Evolutionary conservation across 78 protist species (phyloP).

Genomic region (Bigelowiella natans): DNA sequence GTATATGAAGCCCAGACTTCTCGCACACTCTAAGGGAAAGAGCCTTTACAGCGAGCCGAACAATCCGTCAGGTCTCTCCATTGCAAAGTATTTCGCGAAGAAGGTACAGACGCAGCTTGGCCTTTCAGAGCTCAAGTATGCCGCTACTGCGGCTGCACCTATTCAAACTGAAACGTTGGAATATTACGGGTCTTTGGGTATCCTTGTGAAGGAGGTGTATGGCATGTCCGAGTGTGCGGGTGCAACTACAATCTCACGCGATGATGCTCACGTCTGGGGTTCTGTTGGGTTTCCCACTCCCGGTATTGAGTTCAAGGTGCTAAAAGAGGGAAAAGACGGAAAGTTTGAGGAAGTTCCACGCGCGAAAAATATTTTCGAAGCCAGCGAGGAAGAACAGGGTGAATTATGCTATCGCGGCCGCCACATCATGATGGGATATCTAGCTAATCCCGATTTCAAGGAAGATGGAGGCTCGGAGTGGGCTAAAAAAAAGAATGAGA

Average conservation of each 20-base stretch:
- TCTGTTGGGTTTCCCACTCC: background rate
- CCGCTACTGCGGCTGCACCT: conserved; percentile 62
- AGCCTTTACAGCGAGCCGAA: no score
- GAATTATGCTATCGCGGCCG: conserved; percentile 19
- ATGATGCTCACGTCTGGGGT: background rate
- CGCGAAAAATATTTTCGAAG: background rate
- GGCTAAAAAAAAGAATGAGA: background rate
- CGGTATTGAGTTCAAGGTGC: background rate
- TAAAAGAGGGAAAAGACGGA: background rate
- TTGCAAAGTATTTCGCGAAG: no score
- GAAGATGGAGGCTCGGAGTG: background rate
- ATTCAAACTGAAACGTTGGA: conserved; percentile 44
- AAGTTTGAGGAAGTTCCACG: background rate
- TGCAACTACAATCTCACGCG: background rate
- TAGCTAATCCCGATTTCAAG: background rate
- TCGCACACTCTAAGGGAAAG: no score
- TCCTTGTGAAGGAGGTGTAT: conserved; percentile 51
- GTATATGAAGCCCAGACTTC: no score
- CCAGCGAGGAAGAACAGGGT: background rate
- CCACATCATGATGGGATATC: conserved; percentile 2
- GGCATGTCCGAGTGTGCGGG: conserved; percentile 60
- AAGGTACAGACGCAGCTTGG: conserved; percentile 47
- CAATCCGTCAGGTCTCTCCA: no score
- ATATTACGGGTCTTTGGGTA: conserved; percentile 49
- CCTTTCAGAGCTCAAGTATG: conserved; percentile 34